These are phyloP conservation scores for Chaetothyriales sp. DNA, from an alignment of 2,329 filamentous ascomycete species.

Conservation along the genomic window DNA sequence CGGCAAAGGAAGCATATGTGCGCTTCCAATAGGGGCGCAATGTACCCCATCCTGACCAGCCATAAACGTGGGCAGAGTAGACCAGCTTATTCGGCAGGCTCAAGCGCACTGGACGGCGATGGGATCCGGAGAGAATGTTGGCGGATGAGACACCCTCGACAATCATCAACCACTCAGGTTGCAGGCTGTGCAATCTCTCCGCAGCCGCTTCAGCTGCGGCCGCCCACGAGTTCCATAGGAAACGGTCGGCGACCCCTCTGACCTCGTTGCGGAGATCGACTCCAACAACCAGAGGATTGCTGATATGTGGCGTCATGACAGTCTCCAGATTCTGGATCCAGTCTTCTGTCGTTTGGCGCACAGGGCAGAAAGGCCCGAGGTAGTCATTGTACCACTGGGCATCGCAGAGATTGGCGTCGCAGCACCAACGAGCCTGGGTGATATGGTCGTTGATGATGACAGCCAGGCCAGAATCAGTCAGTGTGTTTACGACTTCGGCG, in stretches of 20 bases:
- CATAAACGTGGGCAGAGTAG: conserved; percentile 54
- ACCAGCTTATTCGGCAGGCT: conserved; percentile 42
- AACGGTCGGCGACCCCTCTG: conserved; percentile 52
- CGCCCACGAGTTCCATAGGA: conserved; percentile 51
- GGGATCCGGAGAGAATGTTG: conserved; percentile 47
- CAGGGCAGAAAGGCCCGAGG: conserved; percentile 43
- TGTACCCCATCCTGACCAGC: conserved; percentile 56
- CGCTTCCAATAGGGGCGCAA: conserved; percentile 45
- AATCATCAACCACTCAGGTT: conserved; percentile 50
- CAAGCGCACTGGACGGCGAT: conserved; percentile 41
- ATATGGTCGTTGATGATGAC: conserved; percentile 59
- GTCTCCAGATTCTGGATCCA: conserved; percentile 53
- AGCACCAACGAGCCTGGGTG: conserved; percentile 54
- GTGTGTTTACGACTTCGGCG: conserved; percentile 40
- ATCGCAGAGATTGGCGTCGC: conserved; percentile 53
- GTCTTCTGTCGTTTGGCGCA: conserved; percentile 47
- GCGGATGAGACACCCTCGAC: conserved; percentile 53
- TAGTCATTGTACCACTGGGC: conserved; percentile 52
- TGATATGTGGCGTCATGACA: conserved; percentile 44
- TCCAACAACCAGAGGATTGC: conserved; percentile 49
- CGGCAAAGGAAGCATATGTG: conserved; percentile 45
- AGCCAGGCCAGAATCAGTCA: conserved; percentile 47
- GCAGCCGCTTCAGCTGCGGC: conserved; percentile 48
- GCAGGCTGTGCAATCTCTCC: conserved; percentile 44
- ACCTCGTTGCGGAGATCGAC: conserved; percentile 56